A percentile compares a stretch with the other conserved stretches of the same genome.
These are phyloP conservation scores for Bonnemaisonia californica DNA, from an alignment of 31 red algal genomes.

Conservation along the genomic window DNA sequence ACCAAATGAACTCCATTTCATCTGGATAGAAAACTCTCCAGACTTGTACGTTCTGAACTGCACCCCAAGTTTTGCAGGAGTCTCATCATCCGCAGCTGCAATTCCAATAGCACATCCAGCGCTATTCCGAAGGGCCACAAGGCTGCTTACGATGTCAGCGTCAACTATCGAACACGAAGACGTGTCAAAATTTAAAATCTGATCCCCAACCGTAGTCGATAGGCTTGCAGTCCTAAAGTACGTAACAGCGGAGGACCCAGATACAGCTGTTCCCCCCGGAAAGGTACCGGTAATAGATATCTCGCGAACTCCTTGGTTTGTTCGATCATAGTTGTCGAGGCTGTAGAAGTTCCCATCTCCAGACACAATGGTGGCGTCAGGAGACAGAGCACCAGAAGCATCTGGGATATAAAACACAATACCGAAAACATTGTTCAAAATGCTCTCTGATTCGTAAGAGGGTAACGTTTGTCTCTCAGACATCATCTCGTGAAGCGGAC, in stretches of 20 bases:
- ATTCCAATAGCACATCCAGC: slow-evolving; percentile 33
- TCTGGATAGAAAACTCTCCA: slow-evolving; percentile 31
- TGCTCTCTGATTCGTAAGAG: slow-evolving; percentile 7
- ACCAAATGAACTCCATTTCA: slow-evolving; percentile 43
- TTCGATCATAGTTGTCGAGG: slow-evolving; percentile 32
- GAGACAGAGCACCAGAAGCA: slow-evolving; percentile 21
- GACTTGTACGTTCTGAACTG: slow-evolving; percentile 54
- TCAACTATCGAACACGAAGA: slow-evolving; percentile 17
- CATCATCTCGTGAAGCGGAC: neutral
- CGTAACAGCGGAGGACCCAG: slow-evolving; percentile 23
- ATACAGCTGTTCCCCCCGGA: neutral
- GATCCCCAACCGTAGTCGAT: slow-evolving; percentile 36
- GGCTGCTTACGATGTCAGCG: neutral
- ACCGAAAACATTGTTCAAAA: slow-evolving; percentile 38
- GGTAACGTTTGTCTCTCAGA: neutral
- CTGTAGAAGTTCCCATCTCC: slow-evolving; percentile 30
- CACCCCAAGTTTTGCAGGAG: slow-evolving; percentile 22
- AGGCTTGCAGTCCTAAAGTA: slow-evolving; percentile 18
- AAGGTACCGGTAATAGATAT: slow-evolving; percentile 18
- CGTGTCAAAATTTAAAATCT: slow-evolving; percentile 34
- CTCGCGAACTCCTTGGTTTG: slow-evolving; percentile 35
- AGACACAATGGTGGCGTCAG: slow-evolving; percentile 17
- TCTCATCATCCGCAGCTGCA: slow-evolving; percentile 22
- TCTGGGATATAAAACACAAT: slow-evolving; percentile 44
- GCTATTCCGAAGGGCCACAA: slow-evolving; percentile 8